These are phyloP conservation scores for Cladobotryum mycophilum DNA, from an alignment of 2,329 filamentous ascomycete species.

Conservation along the genomic window DNA sequence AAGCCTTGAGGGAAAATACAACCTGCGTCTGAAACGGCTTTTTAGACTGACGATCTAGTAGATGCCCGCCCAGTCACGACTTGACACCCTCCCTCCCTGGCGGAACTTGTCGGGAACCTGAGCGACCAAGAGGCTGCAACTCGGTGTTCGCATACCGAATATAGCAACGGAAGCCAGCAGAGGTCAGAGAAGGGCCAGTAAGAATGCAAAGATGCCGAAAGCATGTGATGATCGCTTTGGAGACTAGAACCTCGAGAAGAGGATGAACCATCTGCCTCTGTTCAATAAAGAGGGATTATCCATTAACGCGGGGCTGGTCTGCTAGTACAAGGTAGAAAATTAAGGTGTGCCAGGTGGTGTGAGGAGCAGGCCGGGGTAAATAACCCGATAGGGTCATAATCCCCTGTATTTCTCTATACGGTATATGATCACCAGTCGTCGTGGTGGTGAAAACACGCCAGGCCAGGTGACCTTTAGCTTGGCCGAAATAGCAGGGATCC, in stretches of 20 bases:
- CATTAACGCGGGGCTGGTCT: neutral
- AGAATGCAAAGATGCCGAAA: slow-evolving; percentile 2
- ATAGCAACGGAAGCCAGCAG: too few species aligned
- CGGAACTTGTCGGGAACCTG: neutral
- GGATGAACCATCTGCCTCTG: neutral
- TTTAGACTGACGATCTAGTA: too few species aligned
- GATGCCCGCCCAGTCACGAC: too few species aligned
- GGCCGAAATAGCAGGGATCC: neutral
- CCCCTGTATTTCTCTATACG: neutral
- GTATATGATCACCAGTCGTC: neutral
- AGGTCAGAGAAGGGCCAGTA: neutral
- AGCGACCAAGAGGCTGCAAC: slow-evolving; percentile 5
- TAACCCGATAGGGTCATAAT: slow-evolving; percentile 2
- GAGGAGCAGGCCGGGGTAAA: neutral
- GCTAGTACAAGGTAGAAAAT: neutral
- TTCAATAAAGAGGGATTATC: neutral
- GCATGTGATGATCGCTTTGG: slow-evolving; percentile 13
- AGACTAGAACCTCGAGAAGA: neutral
- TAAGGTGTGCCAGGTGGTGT: too few species aligned
- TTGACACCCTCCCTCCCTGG: neutral
- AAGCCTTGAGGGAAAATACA: too few species aligned
- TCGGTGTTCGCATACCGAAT: slow-evolving; percentile 7
- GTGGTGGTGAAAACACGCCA: neutral
- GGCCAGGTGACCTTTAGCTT: neutral
- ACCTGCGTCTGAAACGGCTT: too few species aligned